These are phyloP conservation scores for Apium graveolens DNA, from an alignment of 129 eudicot species.

Conservation along the genomic window DNA sequence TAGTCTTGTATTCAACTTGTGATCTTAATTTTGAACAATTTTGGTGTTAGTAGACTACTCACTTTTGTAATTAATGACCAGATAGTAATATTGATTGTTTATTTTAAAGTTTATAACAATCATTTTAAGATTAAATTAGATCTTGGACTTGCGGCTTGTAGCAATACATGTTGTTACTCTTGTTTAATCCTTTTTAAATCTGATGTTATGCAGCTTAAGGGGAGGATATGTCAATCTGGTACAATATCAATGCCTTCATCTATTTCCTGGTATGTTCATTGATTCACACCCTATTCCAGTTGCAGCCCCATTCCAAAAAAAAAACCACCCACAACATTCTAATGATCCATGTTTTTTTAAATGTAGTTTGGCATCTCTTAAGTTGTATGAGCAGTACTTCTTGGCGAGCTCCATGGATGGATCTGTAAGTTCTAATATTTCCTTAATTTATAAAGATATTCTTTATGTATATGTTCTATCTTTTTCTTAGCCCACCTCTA, in stretches of 20 bases:
- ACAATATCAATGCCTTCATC: slow-evolving; percentile 73
- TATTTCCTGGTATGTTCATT: slow-evolving; percentile 58
- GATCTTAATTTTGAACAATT: not conserved
- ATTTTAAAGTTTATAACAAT: not conserved
- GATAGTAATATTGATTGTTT: not conserved
- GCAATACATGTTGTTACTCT: not conserved
- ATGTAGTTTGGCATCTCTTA: too few species aligned
- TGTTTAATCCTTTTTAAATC: not conserved
- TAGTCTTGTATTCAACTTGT: not conserved
- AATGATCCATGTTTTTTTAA: too few species aligned
- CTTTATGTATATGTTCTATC: too few species aligned
- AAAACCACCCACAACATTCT: too few species aligned
- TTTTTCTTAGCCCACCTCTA: too few species aligned
- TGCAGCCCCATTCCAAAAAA: not conserved
- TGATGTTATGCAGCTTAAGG: slow-evolving; percentile 50
- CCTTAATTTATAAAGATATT: too few species aligned
- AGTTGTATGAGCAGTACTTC: too few species aligned
- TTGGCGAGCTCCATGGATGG: too few species aligned
- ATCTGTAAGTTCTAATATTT: too few species aligned
- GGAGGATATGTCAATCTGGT: slow-evolving; percentile 27
- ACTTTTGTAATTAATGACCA: not conserved
- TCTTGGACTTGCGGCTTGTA: not conserved
- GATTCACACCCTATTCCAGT: not conserved
- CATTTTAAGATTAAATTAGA: not conserved
- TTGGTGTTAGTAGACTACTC: not conserved